Base-by-base conservation (phyloP, 2,329 filamentous ascomycete species). In the Dothistroma septosporum region DNA sequence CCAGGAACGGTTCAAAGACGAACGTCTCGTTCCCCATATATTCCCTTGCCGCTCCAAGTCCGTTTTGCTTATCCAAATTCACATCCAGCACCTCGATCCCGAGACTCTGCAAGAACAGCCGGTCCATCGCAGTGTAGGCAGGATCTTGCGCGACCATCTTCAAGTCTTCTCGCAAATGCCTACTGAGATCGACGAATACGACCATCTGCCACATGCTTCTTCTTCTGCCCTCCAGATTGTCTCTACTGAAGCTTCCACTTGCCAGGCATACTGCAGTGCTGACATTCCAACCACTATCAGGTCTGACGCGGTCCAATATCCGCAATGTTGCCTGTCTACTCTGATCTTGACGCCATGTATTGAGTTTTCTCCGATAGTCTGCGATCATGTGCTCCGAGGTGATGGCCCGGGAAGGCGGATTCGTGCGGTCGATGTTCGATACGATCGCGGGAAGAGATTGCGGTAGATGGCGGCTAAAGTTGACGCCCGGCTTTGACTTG, bases 191-290 rank as follows among this genome's bases (percentile, higher is more conserved):
- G 54, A 70, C 54, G 22, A 73, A 74, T 3, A 70, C 68, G 2
- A 67, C 71, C 28, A 70, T 61, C 61, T 75, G 73, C 66, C 67
- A 69, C 60, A 74, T 60, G 44, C 68, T 72, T 53, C 71, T 66
- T 44, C 66, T 63, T n/a, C 71, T 50, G 31, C 64, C 65, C n/a
- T 68, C 61, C 32, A 65, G 55, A 28, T 73, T 72, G 22, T 70
- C 68, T 46, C 70, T 60, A 59, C 69, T 72, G 62, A 72, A 68
- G 55, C 70, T 72, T 2, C 70, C 70, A 11, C 65, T 63, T 1
- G 68, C 73, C 4, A 75, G 53, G 49, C 71, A 73, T 1, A 74
- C 54, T 4, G 70, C 72, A n/a, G 63, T 68, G 11, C 62, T 37
- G 31, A 74, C 55, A 7, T 56, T 49, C 68, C 66, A 70, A 12